Conservation (phyloP, 2,329 filamentous ascomycete species). For the Colletotrichum coccodes region DNA sequence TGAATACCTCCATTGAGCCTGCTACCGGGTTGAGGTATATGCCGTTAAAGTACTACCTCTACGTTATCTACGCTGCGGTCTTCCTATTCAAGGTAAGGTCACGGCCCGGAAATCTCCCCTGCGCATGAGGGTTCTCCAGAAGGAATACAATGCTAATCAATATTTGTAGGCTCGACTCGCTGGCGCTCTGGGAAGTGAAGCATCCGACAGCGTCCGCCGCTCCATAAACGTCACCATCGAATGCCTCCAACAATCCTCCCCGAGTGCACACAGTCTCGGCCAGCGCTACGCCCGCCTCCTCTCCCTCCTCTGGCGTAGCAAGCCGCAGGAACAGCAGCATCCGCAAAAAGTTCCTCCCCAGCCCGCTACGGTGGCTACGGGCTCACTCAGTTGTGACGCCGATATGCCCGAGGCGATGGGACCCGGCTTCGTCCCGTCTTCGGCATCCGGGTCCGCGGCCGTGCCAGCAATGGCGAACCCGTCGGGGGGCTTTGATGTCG, state of each 20-base stretch:
- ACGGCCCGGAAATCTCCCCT: neutral
- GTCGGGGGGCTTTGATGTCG: neutral
- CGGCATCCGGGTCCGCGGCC: neutral
- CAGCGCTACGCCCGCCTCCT: conserved; percentile 70
- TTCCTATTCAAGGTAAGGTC: conserved; percentile 69
- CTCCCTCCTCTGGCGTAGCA: conserved; percentile 66
- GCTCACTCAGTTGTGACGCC: neutral
- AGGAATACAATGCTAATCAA: neutral
- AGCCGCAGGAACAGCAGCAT: conserved; percentile 30
- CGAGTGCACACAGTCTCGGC: conserved; percentile 68
- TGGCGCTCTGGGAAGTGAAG: conserved; percentile 65
- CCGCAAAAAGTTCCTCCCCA: neutral
- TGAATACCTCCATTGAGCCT: conserved; percentile 69
- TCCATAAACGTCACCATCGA: conserved; percentile 68
- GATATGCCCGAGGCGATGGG: neutral
- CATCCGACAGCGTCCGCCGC: conserved; percentile 64
- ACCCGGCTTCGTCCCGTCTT: neutral
- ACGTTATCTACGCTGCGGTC: conserved; percentile 70
- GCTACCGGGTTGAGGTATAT: conserved; percentile 69
- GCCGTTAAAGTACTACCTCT: conserved; percentile 72
- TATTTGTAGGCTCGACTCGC: conserved; percentile 61
- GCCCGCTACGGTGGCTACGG: neutral
- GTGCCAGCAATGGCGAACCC: neutral
- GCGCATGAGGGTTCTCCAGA: neutral
- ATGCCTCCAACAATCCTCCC: conserved; percentile 67